Conservation (phyloP, 805 yeast genomes). For the Monosporozyma siamensis region DNA sequence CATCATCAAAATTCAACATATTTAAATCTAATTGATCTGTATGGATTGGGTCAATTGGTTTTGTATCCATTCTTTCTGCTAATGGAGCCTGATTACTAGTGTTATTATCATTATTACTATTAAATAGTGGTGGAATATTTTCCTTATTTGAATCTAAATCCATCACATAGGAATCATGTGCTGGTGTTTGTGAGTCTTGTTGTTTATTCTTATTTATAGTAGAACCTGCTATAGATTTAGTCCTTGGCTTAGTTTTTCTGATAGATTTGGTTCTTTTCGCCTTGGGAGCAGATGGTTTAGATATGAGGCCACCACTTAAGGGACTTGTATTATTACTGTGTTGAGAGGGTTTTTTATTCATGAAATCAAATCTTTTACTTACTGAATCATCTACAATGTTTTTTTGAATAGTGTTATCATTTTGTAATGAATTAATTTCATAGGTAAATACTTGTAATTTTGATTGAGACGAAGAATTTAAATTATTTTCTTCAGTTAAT, state of each 20-base stretch:
- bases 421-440: slow-evolving; percentile 20
- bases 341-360: slow-evolving; percentile 22
- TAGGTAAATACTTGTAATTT: slow-evolving; percentile 7
- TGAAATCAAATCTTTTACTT: slow-evolving; percentile 29
- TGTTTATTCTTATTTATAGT: neutral
- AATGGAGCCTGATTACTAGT: slow-evolving; percentile 27
- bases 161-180: too few species aligned
- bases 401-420: slow-evolving; percentile 20
- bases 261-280: slow-evolving; percentile 1
- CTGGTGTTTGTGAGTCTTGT: neutral
- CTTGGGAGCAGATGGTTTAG: slow-evolving; percentile 1
- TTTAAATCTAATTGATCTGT: slow-evolving; percentile 11
- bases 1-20: slow-evolving; percentile 14
- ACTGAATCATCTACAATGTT: slow-evolving; percentile 24
- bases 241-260: slow-evolving; percentile 2
- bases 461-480: slow-evolving; percentile 1
- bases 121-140: slow-evolving; percentile 2
- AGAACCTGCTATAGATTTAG: neutral
- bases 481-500: slow-evolving; percentile 21
- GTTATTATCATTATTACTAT: slow-evolving; percentile 22
- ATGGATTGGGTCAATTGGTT: slow-evolving; percentile 1
- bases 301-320: neutral
- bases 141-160: slow-evolving; percentile 2
- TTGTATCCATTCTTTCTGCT: slow-evolving; percentile 3
- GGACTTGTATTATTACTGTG: neutral